phyloP scores from a whole-genome alignment of 139 green algal genomes.

The Asterochloris sp. region DNA sequence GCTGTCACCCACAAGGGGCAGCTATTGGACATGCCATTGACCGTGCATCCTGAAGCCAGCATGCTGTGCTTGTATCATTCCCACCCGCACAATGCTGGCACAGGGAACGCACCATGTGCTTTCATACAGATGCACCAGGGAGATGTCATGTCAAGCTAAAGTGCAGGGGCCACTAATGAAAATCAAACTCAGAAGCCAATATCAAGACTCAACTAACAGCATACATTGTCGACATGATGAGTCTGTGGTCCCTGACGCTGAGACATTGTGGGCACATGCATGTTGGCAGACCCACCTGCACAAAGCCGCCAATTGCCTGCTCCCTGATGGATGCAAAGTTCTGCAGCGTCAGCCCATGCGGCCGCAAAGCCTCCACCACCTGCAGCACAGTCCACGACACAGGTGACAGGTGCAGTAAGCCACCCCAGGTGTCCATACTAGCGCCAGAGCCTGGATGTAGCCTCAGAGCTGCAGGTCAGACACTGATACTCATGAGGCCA shows the following conservation, averaged over 20 bases:
- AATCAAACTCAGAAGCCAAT: too few species aligned
- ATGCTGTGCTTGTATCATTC: too few species aligned
- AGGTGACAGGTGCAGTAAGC: too few species aligned
- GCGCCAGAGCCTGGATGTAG: too few species aligned
- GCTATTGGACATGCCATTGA: too few species aligned
- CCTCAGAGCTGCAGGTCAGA: too few species aligned
- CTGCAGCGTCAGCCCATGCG: constrained; percentile 86
- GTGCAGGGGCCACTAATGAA: background rate
- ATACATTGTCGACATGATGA: background rate
- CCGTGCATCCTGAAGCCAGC: too few species aligned
- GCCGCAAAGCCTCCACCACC: constrained; percentile 69
- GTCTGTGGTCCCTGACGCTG: background rate
- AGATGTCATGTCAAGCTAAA: background rate
- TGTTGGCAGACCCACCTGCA: constrained; percentile 49
- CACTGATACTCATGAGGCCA: background rate
- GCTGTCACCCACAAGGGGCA: background rate
- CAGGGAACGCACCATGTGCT: too few species aligned
- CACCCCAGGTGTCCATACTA: too few species aligned
- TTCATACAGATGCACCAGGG: too few species aligned
- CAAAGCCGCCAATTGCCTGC: constrained; percentile 94
- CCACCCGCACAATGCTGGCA: too few species aligned
- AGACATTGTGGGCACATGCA: background rate
- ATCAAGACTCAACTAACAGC: too few species aligned
- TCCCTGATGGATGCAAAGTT: constrained; percentile 96
- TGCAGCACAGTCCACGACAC: background rate